Base-by-base conservation (phyloP, 805 yeast genomes). In the Candida vartiovaarae region DNA sequence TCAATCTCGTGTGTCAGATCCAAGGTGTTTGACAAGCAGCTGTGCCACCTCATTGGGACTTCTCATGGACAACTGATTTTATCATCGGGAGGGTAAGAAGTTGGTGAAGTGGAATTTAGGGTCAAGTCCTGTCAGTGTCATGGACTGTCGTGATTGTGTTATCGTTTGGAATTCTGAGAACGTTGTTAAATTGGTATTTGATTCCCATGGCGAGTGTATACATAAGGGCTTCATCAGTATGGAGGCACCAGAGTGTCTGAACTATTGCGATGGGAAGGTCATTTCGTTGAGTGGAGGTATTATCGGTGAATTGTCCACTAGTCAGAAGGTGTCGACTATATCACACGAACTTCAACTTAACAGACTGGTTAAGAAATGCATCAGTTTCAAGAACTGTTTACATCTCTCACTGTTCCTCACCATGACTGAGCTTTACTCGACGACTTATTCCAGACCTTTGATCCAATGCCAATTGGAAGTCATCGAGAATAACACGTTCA, bases 401-500 rank as follows among this genome's bases (percentile, higher is more conserved):
- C 49, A 58, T 34, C 32, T 55, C 15, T 47, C 53, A 30, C 40
- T 58, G 1, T 49, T 55, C 33, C 49, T 55, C 4, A 53, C 60
- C 1, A 44, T 42, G 3, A 41, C 47, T 8, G 52, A 50, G 34
- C 28, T 36, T 23, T 41, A 11, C 36, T 48, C 50, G 30, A 26
- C 38, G 6, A 23, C 28, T 5, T 7, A 32, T 6, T 46, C 41
- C 3, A 36, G 43, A 4, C 43, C 44, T 11, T 20, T 50, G 24
- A 35, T 51, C 6, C 41, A 44, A 23, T 54, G 57, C 1, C 49
- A 47, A 20, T 32, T 58, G 33, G 56, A 55, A 27, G 55, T 55
- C 5, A 50, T 58, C 30, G 59, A 56, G 31, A 58, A 58, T 37
- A 58, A 56, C 35, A 52, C 59, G 0, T 57, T 55, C 40, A 38